Percentiles rank a stretch among this genome's conserved stretches.
These are phyloP conservation scores for Trypanosoma lewisi DNA, from an alignment of 208 protist genomes.

Conservation along the genomic window DNA sequence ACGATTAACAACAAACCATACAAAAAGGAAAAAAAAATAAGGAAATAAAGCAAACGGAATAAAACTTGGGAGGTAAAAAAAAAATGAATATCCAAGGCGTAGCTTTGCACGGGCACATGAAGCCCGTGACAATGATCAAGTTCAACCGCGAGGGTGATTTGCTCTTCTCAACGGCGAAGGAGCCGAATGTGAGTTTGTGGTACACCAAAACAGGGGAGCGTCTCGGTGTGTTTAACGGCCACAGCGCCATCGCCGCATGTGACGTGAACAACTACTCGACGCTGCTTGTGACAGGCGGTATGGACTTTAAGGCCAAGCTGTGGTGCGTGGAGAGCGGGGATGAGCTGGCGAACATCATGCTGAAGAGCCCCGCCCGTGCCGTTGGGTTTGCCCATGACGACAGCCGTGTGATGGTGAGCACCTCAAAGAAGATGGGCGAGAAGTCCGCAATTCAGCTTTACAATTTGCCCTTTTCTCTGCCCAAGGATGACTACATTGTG, in stretches of 20 bases:
- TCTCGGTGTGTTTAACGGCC: constrained; percentile 95
- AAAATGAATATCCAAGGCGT: constrained; percentile 59
- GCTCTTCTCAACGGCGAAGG: constrained; percentile 95
- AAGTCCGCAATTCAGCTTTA: constrained; percentile 88
- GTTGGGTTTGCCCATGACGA: constrained; percentile 92
- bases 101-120: constrained; percentile 89
- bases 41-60: constrained; percentile 6
- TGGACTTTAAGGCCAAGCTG: constrained; percentile 72
- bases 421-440: constrained; percentile 80
- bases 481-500: constrained; percentile 56
- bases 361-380: constrained; percentile 62
- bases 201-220: constrained; percentile 92
- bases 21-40: constrained; percentile 16
- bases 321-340: constrained; percentile 94
- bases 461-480: constrained; percentile 73
- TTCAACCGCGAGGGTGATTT: constrained; percentile 98
- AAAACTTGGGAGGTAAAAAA: constrained; percentile 9
- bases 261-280: constrained; percentile 92
- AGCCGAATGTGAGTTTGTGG: constrained; percentile 93
- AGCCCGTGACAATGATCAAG: constrained; percentile 91
- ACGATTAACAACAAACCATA: constrained; percentile 8
- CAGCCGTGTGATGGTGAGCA: constrained; percentile 86
- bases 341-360: constrained; percentile 68
- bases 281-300: constrained; percentile 76
- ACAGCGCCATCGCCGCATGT: constrained; percentile 90